Conservation (phyloP, 257 asterid genomes). For the Rubia yunnanensis region DNA sequence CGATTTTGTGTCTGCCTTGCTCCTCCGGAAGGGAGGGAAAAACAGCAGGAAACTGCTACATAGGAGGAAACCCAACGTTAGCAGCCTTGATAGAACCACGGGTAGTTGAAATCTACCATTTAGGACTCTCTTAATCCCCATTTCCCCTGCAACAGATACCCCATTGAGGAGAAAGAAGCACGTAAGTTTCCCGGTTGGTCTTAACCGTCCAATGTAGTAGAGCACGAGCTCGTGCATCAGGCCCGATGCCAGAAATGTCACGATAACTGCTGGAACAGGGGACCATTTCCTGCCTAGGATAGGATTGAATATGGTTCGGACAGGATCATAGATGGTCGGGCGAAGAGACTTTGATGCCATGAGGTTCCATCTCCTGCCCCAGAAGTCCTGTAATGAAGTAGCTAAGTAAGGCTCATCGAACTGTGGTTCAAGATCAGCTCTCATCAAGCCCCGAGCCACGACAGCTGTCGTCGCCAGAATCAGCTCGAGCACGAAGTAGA, state of each 20-base stretch:
- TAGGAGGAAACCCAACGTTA: constrained; percentile 26
- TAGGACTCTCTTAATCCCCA: constrained; percentile 25
- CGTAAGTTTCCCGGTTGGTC: constrained; percentile 34
- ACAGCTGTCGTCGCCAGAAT: constrained; percentile 22
- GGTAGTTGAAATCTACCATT: constrained; percentile 14
- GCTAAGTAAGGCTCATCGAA: constrained; percentile 39
- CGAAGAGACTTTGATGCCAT: constrained; percentile 30
- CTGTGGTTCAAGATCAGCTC: constrained; percentile 36
- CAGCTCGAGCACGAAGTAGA: constrained; percentile 35
- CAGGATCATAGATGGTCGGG: constrained; percentile 12
- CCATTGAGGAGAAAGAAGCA: constrained; percentile 42
- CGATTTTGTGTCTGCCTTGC: constrained; percentile 26
- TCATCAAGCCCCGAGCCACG: constrained; percentile 6
- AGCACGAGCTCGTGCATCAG: constrained; percentile 49
- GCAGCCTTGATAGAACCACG: constrained; percentile 19
- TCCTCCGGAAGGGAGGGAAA: constrained; percentile 41
- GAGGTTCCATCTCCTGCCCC: constrained; percentile 61
- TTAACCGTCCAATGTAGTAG: constrained; percentile 35
- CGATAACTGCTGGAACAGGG: constrained; percentile 22
- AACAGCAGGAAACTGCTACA: constrained; percentile 40
- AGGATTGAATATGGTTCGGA: constrained; percentile 9
- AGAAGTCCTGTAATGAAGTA: constrained; percentile 52
- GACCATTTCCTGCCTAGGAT: constrained; percentile 18
- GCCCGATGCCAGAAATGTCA: constrained; percentile 42
- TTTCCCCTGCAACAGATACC: constrained; percentile 25